These are phyloP conservation scores for Pezicula rhizophila DNA, from an alignment of 2,329 filamentous ascomycete species.

Conservation along the genomic window DNA sequence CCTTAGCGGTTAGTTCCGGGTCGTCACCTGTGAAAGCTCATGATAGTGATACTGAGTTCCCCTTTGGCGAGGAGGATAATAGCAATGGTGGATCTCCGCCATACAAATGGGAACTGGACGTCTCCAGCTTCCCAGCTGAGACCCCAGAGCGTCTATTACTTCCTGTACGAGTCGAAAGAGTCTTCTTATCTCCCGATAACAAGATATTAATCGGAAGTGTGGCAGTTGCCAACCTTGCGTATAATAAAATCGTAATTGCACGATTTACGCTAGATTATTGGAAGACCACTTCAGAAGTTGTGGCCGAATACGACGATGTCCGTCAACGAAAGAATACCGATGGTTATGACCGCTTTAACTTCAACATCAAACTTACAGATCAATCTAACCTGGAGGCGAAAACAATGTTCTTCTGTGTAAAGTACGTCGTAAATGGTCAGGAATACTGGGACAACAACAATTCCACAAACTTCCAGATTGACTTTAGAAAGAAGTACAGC, in stretches of 20 bases:
- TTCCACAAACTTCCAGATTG: conserved; percentile 82
- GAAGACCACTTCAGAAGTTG: conserved; percentile 95
- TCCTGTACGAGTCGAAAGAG: conserved; percentile 75
- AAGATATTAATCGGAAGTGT: conserved; percentile 79
- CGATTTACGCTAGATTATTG: conserved; percentile 96
- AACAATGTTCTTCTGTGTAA: conserved; percentile 86
- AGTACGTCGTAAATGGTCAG: conserved; percentile 75
- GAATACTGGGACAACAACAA: conserved; percentile 97
- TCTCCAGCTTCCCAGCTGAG: conserved; percentile 75
- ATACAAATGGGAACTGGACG: conserved; percentile 81
- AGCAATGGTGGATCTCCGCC: conserved; percentile 36
- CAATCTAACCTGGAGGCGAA: conserved; percentile 87
- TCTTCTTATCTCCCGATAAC: conserved; percentile 83
- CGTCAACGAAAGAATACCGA: conserved; percentile 58
- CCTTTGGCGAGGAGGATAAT: conserved; percentile 55
- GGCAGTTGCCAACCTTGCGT: conserved; percentile 81
- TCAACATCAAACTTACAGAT: conserved; percentile 88
- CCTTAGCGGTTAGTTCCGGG: conserved; percentile 90
- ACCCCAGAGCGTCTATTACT: conserved; percentile 53
- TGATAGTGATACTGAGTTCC: conserved; percentile 83
- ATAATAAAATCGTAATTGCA: conserved; percentile 82
- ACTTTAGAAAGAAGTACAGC: conserved; percentile 77
- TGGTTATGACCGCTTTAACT: conserved; percentile 83
- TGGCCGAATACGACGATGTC: conserved; percentile 80
- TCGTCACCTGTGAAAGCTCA: conserved; percentile 87